Conservation (phyloP, 257 asterid species). For the Striga asiatica region DNA sequence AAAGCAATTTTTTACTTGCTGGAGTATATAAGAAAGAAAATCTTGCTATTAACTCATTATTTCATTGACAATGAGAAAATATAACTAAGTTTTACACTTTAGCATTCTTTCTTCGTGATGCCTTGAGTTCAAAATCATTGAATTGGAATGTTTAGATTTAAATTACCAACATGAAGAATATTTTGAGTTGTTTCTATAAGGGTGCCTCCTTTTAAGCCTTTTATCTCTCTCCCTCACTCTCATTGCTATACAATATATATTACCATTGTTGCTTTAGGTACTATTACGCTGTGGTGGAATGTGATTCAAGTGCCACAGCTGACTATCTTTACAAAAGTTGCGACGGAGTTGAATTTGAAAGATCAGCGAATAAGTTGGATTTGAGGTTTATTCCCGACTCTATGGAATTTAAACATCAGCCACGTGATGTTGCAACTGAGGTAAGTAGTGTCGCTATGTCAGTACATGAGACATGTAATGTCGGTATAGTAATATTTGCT, state of each 20-base stretch:
- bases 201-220: neutral
- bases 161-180: neutral
- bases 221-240: neutral
- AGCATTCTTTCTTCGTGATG: too few species aligned
- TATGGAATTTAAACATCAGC: slow-evolving; percentile 69
- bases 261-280: slow-evolving; percentile 40
- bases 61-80: neutral
- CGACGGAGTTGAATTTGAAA: slow-evolving; percentile 90
- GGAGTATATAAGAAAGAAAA: too few species aligned
- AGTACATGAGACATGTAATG: neutral
- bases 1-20: too few species aligned
- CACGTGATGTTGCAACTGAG: slow-evolving; percentile 87
- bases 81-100: neutral
- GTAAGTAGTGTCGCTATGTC: slow-evolving; percentile 26
- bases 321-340: slow-evolving; percentile 73
- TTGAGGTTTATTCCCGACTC: slow-evolving; percentile 92
- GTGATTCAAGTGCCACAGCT: slow-evolving; percentile 89
- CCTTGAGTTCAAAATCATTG: neutral
- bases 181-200: neutral
- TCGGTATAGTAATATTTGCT: too few species aligned
- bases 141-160: too few species aligned
- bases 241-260: too few species aligned
- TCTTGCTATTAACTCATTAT: too few species aligned
- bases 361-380: slow-evolving; percentile 81
- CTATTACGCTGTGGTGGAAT: slow-evolving; percentile 82